Evolutionary conservation across 164 flowering plant species (phyloP).

Genomic region (Vitis rotundifolia): DNA sequence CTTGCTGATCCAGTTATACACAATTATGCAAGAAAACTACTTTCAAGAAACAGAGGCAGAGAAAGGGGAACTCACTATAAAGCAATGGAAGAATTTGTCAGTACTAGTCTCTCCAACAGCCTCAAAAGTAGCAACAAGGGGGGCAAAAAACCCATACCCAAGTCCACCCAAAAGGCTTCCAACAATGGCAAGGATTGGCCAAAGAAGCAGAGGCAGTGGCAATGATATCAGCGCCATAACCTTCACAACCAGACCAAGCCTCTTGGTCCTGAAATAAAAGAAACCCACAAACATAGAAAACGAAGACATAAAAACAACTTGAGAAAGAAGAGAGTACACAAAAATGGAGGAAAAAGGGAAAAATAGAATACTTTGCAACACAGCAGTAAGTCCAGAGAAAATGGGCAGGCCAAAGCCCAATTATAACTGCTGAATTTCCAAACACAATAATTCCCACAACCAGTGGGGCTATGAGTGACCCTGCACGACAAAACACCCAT

Average conservation of each 20-base stretch:
- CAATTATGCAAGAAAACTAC: too few species aligned
- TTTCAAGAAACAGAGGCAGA: neutral
- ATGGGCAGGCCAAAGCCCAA: conserved; percentile 91
- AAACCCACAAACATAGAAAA: neutral
- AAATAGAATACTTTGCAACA: conserved; percentile 54
- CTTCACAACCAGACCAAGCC: conserved; percentile 70
- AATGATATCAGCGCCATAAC: conserved; percentile 39
- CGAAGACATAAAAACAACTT: neutral
- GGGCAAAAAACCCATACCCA: conserved; percentile 80
- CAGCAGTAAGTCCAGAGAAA: conserved; percentile 80
- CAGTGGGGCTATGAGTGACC: conserved; percentile 51
- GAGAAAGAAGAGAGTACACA: neutral
- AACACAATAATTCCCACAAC: conserved; percentile 41
- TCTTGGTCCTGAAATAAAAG: conserved; percentile 58
- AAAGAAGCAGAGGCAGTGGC: conserved; percentile 72
- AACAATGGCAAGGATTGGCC: conserved; percentile 65
- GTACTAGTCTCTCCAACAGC: conserved; percentile 56
- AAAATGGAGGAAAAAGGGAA: neutral
- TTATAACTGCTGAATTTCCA: conserved; percentile 70
- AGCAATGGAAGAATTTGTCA: conserved; percentile 61
- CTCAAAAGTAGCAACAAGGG: conserved; percentile 84
- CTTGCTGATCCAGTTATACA: too few species aligned
- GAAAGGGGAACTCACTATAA: conserved; percentile 46
- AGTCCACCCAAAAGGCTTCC: conserved; percentile 81
- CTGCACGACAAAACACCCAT: conserved; percentile 28